These are phyloP conservation scores for Tricholoma furcatifolium DNA, from an alignment of 768 basidiomycete genomes.

Conservation along the genomic window DNA sequence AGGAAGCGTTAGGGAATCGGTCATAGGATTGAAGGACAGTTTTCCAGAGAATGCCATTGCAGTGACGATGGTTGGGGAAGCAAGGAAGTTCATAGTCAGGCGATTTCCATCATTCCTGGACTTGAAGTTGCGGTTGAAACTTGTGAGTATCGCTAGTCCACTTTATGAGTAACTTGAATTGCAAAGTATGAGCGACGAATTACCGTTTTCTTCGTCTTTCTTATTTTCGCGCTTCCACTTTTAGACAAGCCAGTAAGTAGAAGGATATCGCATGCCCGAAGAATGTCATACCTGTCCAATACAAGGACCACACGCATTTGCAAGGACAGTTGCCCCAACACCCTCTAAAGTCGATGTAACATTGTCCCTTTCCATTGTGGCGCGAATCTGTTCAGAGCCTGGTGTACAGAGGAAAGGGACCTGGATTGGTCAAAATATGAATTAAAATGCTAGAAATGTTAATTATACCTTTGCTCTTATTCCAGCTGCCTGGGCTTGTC, in stretches of 20 bases:
- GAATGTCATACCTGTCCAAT: slow-evolving; percentile 76
- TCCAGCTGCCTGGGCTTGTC: slow-evolving; percentile 84
- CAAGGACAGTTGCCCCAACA: slow-evolving; percentile 92
- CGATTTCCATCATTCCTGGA: slow-evolving; percentile 96
- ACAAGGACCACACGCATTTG: slow-evolving; percentile 98
- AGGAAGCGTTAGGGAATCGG: slow-evolving; percentile 64
- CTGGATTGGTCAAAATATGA: slow-evolving; percentile 28
- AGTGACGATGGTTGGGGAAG: slow-evolving; percentile 95
- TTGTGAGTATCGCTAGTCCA: slow-evolving; percentile 83
- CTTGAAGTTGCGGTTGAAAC: slow-evolving; percentile 90
- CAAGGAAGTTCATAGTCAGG: slow-evolving; percentile 96
- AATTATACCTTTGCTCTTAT: slow-evolving; percentile 64
- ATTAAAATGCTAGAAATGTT: not conserved
- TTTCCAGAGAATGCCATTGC: slow-evolving; percentile 96
- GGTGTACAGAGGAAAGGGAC: slow-evolving; percentile 88
- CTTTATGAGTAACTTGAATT: slow-evolving; percentile 8
- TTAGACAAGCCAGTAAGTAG: slow-evolving; percentile 5
- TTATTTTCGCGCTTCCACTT: slow-evolving; percentile 94
- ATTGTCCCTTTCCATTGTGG: slow-evolving; percentile 94
- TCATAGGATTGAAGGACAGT: slow-evolving; percentile 90
- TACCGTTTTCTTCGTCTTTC: slow-evolving; percentile 89
- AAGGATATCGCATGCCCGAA: not conserved
- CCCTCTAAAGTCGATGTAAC: slow-evolving; percentile 79
- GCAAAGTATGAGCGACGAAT: not conserved
- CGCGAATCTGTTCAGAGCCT: slow-evolving; percentile 94